phyloP scores from a whole-genome alignment of 2,329 filamentous ascomycete species.

The Calonectria naviculata region DNA sequence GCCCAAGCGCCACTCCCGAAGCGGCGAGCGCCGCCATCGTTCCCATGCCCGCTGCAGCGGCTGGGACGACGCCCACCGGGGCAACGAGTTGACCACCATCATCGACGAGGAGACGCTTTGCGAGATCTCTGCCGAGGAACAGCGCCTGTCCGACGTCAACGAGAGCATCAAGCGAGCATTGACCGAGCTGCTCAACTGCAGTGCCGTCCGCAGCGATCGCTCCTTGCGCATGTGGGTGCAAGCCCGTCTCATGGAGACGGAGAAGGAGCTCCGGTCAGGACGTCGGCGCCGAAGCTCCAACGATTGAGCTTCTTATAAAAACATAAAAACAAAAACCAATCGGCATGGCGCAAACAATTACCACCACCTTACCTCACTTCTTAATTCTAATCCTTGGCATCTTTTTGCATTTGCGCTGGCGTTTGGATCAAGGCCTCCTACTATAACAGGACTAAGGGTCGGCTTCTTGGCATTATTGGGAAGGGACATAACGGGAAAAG shows the following conservation, averaged over 20 bases:
- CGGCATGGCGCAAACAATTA: neutral
- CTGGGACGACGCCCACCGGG: constrained; percentile 41
- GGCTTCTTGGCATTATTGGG: neutral
- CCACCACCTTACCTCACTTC: neutral
- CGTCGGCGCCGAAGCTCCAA: constrained; percentile 59
- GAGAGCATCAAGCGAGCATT: constrained; percentile 71
- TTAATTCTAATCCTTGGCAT: constrained; percentile 20
- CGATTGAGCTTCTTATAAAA: constrained; percentile 28
- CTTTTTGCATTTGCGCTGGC: constrained; percentile 22
- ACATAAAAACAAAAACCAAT: constrained; percentile 3
- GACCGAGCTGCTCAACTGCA: constrained; percentile 71
- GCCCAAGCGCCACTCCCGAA: constrained; percentile 55
- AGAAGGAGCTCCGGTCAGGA: constrained; percentile 66
- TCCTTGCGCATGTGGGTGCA: constrained; percentile 69
- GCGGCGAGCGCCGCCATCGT: constrained; percentile 42
- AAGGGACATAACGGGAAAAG: constrained; percentile 9
- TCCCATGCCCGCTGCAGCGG: constrained; percentile 47
- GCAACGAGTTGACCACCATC: constrained; percentile 52
- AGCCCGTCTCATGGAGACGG: constrained; percentile 68
- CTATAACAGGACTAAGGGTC: neutral
- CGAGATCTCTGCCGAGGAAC: constrained; percentile 63
- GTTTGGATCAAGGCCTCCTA: constrained; percentile 10
- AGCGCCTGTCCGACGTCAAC: constrained; percentile 66
- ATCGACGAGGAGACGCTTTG: constrained; percentile 59
- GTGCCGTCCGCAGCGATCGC: constrained; percentile 61